Evolutionary conservation across 208 protist species (phyloP), one percentile per base, ranked within the genome.

Genomic region (Phytomonas sp.): DNA sequence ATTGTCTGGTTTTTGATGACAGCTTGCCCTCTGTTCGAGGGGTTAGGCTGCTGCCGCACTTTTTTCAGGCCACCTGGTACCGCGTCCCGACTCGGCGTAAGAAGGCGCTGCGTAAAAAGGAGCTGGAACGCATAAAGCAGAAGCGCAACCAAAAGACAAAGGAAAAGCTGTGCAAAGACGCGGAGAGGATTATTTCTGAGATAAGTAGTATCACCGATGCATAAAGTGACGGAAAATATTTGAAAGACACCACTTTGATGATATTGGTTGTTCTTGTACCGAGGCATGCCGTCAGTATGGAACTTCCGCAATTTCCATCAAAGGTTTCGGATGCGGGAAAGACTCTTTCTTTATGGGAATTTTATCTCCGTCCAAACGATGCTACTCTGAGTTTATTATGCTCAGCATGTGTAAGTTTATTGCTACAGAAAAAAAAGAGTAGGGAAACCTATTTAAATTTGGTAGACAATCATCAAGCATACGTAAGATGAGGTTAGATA

Each of bases 1-100:
- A 88, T 60, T 92, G 83, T 61, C 66, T 94, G 0, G 63, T 93
- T 0, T 95, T 93, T 71, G 91, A 95, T 49, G 83, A 93, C 71
- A 85, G 82, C 31, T 61, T 94, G 26, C 89, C 89, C 0, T 29
- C 70, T 0, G 81, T 92, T 49, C 70, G 70, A 56, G 31, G 37
- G 31, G 89, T 80, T 34, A 69, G 30, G n/a, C 74, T 89, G 12
- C 63, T 76, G 14, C 71, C 86, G 26, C 70, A 86, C 66, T 88
- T 92, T 69, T 66, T 94, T 12, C 74, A 80, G 1, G 84, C 89
- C 0, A 90, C 85, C 32, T 94, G 89, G 89, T 69, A 62, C 0
- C 78, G 82, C 40, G 40, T 61, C 0, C 77, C 79, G 4, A 66
- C 71, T 4, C 76, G 80, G 16, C 84, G 87, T 31, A 92, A 92